These are phyloP conservation scores for Diaporthe sp. DNA, from an alignment of 2,329 filamentous ascomycete genomes.

Conservation along the genomic window DNA sequence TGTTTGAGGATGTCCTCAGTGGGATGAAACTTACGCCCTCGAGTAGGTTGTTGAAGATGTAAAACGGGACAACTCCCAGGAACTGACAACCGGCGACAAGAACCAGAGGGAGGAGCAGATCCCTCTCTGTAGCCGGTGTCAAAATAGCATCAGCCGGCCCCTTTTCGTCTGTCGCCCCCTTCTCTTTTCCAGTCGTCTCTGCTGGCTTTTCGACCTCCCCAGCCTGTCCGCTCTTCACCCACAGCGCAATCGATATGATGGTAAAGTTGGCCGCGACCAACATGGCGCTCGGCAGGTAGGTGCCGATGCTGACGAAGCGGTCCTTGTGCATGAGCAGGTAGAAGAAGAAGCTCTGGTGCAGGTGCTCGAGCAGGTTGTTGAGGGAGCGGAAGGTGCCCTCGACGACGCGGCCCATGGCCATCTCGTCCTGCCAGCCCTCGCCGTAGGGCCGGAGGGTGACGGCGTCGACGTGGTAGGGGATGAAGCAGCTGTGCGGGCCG, in stretches of 20 bases:
- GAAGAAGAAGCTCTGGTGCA: constrained; percentile 99
- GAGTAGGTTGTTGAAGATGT: constrained; percentile 84
- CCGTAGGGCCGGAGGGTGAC: constrained; percentile 93
- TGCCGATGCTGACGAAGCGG: constrained; percentile 97
- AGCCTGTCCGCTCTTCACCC: constrained; percentile 83
- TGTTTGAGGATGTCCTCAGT: neutral
- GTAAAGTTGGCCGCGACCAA: constrained; percentile 93
- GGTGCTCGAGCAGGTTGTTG: constrained; percentile 95
- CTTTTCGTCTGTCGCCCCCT: constrained; percentile 50
- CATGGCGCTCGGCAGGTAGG: constrained; percentile 98
- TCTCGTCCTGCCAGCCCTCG: constrained; percentile 96
- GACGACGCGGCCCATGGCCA: constrained; percentile 90
- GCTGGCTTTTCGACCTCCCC: constrained; percentile 42
- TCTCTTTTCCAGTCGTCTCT: constrained; percentile 51
- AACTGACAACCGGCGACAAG: constrained; percentile 82
- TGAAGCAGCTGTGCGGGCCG: constrained; percentile 94
- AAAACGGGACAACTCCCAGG: constrained; percentile 84
- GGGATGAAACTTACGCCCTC: constrained; percentile 67
- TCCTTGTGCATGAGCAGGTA: constrained; percentile 93
- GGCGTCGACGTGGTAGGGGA: constrained; percentile 97
- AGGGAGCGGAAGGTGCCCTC: constrained; percentile 93
- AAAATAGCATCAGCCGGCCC: constrained; percentile 43
- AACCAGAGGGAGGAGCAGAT: constrained; percentile 79
- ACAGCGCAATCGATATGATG: constrained; percentile 94
- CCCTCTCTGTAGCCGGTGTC: constrained; percentile 64